Evolutionary conservation across 1,284 basidiomycete genomes (phyloP), one percentile per base, ranked within the genome.

Genomic region (Apiotrichum gamsii): DNA sequence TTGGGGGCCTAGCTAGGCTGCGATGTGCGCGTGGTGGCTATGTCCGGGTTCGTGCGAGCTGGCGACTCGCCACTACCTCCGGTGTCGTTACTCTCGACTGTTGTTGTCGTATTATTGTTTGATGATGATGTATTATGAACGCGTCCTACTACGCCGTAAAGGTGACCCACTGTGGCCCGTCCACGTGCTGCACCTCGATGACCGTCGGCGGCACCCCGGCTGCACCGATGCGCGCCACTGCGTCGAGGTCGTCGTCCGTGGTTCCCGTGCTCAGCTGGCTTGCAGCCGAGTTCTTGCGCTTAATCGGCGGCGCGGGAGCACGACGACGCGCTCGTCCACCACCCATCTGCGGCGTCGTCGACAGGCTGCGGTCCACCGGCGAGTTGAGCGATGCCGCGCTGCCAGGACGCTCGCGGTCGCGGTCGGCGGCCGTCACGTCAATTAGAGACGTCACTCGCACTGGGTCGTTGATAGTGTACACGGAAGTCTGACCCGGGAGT

Each of bases 391-490:
- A 39, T 1, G 25, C 38, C 15, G 39, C 38, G 1, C 39, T 39
- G 18, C 32, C 14, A 14, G 49, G 37, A 8, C 43, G 36, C 13
- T 24, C 35, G 11, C 15, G 33, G 9, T 49, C 47, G 5, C 33
- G 38, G 14, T 49, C 52, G 4, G 67, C 61, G 10, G 58, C 55
- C 6, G 61, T 62, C 3, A 70, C 61, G 40, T 69, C 68, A 33
- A 67, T 58, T 18, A 70, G 52, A 3, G 62, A 64, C 5, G 65
- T 64, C 36, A 57, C 58, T 5, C 67, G 58, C 15, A 65, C 59
- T 1, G 65, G 66, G 46, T 64, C 67, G 19, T 38, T 33, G 11
- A 20, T 15, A 3, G 42, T 51, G 23, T 30, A 33, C 15, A 45
- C 19, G 15, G 36, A 33, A 6, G 25, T 28, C 8, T 11, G 6